phyloP scores from a whole-genome alignment of 2,329 filamentous ascomycete genomes.

The Ophiostoma australiae region DNA sequence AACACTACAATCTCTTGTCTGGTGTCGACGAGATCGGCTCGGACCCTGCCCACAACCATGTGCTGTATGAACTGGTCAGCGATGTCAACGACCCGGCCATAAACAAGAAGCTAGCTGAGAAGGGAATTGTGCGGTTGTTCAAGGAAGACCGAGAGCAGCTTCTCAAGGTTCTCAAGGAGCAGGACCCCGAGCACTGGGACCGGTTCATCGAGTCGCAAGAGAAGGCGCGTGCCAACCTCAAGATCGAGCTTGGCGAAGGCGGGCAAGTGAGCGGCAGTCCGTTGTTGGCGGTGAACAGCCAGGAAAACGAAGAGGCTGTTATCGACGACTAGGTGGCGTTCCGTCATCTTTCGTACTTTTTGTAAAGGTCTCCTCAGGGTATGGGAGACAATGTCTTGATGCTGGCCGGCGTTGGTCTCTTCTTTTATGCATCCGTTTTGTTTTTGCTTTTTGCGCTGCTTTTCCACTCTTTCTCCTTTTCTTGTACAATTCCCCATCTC shows the following conservation, averaged over 20 bases:
- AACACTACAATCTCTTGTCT: conserved; percentile 48
- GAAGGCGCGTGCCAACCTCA: conserved; percentile 53
- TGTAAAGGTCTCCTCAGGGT: neutral
- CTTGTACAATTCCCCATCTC: conserved; percentile 6
- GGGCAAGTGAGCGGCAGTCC: conserved; percentile 14
- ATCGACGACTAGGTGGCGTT: conserved; percentile 14
- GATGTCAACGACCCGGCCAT: conserved; percentile 58
- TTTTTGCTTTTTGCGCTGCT: neutral
- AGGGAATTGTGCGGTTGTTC: conserved; percentile 59
- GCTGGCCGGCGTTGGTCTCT: neutral
- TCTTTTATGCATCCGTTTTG: neutral
- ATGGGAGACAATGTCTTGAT: neutral
- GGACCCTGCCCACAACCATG: conserved; percentile 47
- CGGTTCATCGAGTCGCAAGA: conserved; percentile 58
- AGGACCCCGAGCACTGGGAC: conserved; percentile 63
- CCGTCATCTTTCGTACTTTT: neutral
- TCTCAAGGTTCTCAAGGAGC: conserved; percentile 47
- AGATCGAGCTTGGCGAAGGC: conserved; percentile 26
- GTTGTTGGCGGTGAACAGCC: neutral
- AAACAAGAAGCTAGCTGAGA: conserved; percentile 47
- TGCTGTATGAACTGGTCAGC: conserved; percentile 60
- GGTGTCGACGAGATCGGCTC: conserved; percentile 47
- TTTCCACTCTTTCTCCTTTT: neutral
- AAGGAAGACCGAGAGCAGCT: conserved; percentile 53
- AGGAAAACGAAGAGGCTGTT: conserved; percentile 17